Percentiles rank a stretch among this genome's conserved stretches.
Conservation (phyloP, 2,329 filamentous ascomycete species). For the Pseudocercospora fijiensis region DNA sequence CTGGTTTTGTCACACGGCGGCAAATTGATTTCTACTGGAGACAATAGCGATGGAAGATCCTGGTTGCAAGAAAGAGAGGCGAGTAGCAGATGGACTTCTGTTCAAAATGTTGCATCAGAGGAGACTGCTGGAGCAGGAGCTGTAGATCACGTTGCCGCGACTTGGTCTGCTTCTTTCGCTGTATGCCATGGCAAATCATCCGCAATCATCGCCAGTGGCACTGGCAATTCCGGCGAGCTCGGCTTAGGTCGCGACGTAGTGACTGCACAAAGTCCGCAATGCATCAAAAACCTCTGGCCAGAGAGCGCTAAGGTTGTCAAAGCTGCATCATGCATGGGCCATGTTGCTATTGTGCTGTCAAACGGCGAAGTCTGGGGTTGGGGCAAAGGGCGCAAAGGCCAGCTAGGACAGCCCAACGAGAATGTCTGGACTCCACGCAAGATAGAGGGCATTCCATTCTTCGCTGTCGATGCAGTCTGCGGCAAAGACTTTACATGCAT, state of each 20-base stretch:
- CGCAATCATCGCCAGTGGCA: slow-evolving; percentile 46
- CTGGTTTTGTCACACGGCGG: slow-evolving; percentile 65
- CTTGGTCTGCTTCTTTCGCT: slow-evolving; percentile 73
- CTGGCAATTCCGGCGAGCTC: slow-evolving; percentile 69
- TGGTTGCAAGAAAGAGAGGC: background rate
- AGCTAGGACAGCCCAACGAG: slow-evolving; percentile 64
- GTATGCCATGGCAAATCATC: slow-evolving; percentile 50
- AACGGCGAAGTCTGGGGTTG: slow-evolving; percentile 82
- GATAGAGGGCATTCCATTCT: slow-evolving; percentile 61
- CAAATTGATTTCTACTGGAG: slow-evolving; percentile 64
- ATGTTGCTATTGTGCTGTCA: slow-evolving; percentile 70
- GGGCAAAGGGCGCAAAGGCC: slow-evolving; percentile 83
- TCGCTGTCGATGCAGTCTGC: slow-evolving; percentile 67
- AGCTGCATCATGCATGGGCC: slow-evolving; percentile 72
- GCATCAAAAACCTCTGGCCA: slow-evolving; percentile 65
- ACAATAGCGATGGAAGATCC: slow-evolving; percentile 52
- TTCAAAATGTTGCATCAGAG: background rate
- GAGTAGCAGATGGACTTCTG: background rate
- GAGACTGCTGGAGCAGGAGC: background rate
- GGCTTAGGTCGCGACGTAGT: slow-evolving; percentile 54
- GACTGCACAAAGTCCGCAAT: slow-evolving; percentile 41
- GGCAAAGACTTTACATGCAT: slow-evolving; percentile 85
- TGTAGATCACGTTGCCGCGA: slow-evolving; percentile 55
- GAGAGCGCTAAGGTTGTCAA: slow-evolving; percentile 58
- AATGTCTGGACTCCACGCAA: slow-evolving; percentile 61